These are phyloP conservation scores for Calocybe gangraenosa DNA, from an alignment of 768 basidiomycete genomes.

Conservation along the genomic window DNA sequence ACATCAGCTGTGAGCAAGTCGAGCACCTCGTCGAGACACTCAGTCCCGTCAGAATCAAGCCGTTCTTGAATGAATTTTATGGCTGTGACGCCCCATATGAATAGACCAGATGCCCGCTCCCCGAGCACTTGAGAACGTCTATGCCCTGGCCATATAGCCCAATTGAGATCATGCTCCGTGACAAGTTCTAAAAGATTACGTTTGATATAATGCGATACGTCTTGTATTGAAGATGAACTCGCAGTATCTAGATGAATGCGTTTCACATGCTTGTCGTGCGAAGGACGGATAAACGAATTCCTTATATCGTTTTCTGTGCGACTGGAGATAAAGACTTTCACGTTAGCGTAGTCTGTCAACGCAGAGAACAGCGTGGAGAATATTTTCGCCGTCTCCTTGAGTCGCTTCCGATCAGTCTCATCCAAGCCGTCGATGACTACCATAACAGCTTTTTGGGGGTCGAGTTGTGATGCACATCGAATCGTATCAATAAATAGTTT, in stretches of 20 bases:
- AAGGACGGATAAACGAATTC: slow-evolving; percentile 1
- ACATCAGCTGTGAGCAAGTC: slow-evolving; percentile 7
- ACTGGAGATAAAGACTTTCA: slow-evolving; percentile 14
- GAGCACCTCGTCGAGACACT: slow-evolving; percentile 8
- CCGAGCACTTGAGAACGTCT: slow-evolving; percentile 6
- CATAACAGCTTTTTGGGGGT: slow-evolving; percentile 9
- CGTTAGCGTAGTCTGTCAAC: slow-evolving; percentile 3
- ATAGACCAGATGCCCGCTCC: slow-evolving; percentile 11
- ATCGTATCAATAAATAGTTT: slow-evolving; percentile 13
- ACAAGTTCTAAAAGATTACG: slow-evolving; percentile 3
- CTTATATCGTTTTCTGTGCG: slow-evolving; percentile 12
- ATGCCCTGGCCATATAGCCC: slow-evolving; percentile 12
- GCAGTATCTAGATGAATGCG: slow-evolving; percentile 12
- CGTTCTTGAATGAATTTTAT: slow-evolving; percentile 7
- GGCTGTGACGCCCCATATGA: slow-evolving; percentile 13
- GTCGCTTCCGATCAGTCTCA: slow-evolving; percentile 12
- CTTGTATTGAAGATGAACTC: slow-evolving; percentile 2
- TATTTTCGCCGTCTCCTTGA: slow-evolving; percentile 6
- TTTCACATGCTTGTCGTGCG: slow-evolving; percentile 5
- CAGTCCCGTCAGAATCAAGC: slow-evolving; percentile 4
- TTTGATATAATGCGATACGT: slow-evolving; percentile 8
- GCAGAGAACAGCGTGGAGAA: slow-evolving; percentile 9
- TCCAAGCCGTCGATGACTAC: slow-evolving; percentile 18
- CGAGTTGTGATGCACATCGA: slow-evolving; percentile 2
- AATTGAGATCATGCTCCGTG: slow-evolving; percentile 5